Evolutionary conservation across 176 grass and related monocot species (phyloP).

Genomic region (Zoysia pacifica): DNA sequence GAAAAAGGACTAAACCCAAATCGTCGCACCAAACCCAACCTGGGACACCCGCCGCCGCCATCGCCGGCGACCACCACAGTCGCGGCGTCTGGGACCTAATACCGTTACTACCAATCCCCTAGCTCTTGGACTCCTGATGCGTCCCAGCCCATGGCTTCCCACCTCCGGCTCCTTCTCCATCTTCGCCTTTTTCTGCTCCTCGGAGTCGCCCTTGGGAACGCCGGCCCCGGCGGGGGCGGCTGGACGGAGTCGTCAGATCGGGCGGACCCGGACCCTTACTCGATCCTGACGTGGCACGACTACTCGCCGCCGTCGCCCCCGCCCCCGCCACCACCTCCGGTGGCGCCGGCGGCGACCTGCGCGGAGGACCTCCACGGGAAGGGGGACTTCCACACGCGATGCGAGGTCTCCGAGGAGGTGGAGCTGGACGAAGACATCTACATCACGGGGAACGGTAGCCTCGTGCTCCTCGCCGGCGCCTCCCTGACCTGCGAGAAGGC

Average conservation of each 20-base stretch:
- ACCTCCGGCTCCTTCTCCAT: constrained; percentile 44
- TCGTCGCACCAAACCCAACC: constrained; percentile 50
- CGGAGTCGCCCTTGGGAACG: constrained; percentile 36
- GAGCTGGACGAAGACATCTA: constrained; percentile 57
- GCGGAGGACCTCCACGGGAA: constrained; percentile 67
- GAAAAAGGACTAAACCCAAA: constrained; percentile 43
- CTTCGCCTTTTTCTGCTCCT: constrained; percentile 43
- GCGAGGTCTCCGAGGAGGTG: constrained; percentile 73
- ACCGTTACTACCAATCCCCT: not conserved
- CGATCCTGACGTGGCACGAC: constrained; percentile 80
- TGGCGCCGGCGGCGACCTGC: constrained; percentile 70
- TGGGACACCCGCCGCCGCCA: constrained; percentile 14
- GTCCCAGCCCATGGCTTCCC: constrained; percentile 69
- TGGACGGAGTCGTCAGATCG: constrained; percentile 39
- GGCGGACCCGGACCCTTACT: constrained; percentile 46
- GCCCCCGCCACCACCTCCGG: constrained; percentile 63
- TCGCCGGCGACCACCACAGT: constrained; percentile 20
- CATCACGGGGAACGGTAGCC: constrained; percentile 80
- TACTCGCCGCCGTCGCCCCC: constrained; percentile 78
- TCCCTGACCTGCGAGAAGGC: constrained; percentile 64
- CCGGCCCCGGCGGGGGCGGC: constrained; percentile 39
- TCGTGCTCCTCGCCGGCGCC: constrained; percentile 62
- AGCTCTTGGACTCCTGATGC: constrained; percentile 66
- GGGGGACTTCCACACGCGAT: constrained; percentile 72
- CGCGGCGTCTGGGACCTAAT: not conserved